Base-by-base conservation (phyloP, 1,284 basidiomycete genomes). In the Heimioporus punctisporus region DNA sequence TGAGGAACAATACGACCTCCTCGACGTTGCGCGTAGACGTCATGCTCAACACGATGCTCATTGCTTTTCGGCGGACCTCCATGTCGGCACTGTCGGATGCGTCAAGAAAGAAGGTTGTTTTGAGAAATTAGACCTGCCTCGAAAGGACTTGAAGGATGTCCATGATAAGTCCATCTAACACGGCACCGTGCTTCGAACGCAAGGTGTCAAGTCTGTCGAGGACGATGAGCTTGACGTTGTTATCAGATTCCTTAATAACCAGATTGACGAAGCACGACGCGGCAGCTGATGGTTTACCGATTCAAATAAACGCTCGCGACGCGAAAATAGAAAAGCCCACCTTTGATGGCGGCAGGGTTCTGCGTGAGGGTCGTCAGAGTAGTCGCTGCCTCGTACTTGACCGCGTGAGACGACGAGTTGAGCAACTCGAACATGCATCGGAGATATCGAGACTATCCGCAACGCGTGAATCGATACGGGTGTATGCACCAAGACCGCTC, bases 181-280 rank as follows among this genome's bases (percentile, higher is more conserved):
- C 88, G 69, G 93, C 92, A 34, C 94, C 95, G 72, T 98, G 95
- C 68, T 91, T 94, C 27, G 86, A 78, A 34, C 94, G 86, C 21
- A 99, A 81, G 25, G 74, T 75, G 54, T 98, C 93, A 44, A 99
- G 86, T 46, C 97, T 88, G 69, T 97, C 94, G 31, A 99, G 83
- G 12, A 99, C 97, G 60, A 99, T 99, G 55, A 99, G 85, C 76
- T 99, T 99, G 74, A 98, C 97, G 65, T 99, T 99, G 79, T 99
- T 99, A 78, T 98, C 97, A 3, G 95, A 95, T 75, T 98, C 96
- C 76, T 96, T 97, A 69, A 92, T 82, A 55, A 96, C 88, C 53
- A 99, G 86, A 64, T 88, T 93, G 65, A 98, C 93, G 62, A 98
- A 88, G 55, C 88, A 92, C 14, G 88, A 85, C 1, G 95, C 96